phyloP scores from a whole-genome alignment of 2,329 filamentous ascomycete genomes.

The Fonsecaea erecta region DNA sequence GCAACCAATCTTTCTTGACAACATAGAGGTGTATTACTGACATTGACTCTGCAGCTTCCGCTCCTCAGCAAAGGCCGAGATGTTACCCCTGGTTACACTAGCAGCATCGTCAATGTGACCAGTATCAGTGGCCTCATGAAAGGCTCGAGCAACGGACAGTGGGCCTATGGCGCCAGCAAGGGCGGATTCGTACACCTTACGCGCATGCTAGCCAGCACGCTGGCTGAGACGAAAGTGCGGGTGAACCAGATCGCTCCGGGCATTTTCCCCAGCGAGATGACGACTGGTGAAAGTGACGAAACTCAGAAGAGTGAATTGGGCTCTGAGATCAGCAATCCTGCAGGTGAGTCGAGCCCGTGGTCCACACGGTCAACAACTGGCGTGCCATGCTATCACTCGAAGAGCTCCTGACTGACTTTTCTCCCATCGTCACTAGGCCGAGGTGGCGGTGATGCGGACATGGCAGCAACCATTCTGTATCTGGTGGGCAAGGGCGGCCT shows the following conservation, averaged over 20 bases:
- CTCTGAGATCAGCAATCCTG: constrained; percentile 46
- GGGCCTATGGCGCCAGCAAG: constrained; percentile 58
- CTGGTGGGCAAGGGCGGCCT: constrained; percentile 49
- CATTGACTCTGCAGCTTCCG: constrained; percentile 45
- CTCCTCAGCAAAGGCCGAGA: constrained; percentile 54
- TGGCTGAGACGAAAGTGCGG: constrained; percentile 60
- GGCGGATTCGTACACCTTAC: constrained; percentile 58
- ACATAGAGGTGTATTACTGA: no score
- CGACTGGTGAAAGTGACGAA: constrained; percentile 55
- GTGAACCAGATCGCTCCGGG: constrained; percentile 64
- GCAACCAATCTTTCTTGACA: no score
- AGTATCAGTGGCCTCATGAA: constrained; percentile 95
- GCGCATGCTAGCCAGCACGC: constrained; percentile 59
- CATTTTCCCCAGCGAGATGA: constrained; percentile 65
- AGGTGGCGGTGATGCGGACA: constrained; percentile 63
- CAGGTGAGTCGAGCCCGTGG: not conserved
- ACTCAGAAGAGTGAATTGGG: constrained; percentile 61
- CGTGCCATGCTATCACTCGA: constrained; percentile 37
- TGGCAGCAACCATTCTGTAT: constrained; percentile 62
- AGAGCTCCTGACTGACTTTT: constrained; percentile 3
- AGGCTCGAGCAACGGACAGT: constrained; percentile 87
- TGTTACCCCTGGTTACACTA: constrained; percentile 47
- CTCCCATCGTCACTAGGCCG: constrained; percentile 30
- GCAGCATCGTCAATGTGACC: constrained; percentile 58
- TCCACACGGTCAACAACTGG: not conserved